These are phyloP conservation scores for Gillenia trifoliata DNA, from an alignment of 306 rosid species.

Conservation along the genomic window DNA sequence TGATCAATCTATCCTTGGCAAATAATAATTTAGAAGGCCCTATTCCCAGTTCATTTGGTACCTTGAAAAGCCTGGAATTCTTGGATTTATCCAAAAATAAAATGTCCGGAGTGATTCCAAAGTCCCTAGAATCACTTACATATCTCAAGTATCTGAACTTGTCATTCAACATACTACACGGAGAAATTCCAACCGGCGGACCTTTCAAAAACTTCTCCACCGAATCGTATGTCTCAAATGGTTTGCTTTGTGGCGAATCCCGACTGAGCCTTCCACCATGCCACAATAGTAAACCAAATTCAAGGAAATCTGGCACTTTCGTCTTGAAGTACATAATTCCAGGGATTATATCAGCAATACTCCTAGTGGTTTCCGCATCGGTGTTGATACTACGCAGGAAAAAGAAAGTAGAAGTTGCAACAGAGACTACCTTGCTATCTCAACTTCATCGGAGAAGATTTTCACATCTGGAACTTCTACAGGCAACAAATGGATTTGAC, in stretches of 20 bases:
- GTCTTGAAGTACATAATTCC: constrained; percentile 2
- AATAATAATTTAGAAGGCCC: neutral
- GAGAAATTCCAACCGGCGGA: constrained; percentile 28
- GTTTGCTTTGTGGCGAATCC: constrained; percentile 15
- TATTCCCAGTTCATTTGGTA: constrained; percentile 21
- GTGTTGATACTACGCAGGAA: neutral
- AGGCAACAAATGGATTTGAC: constrained; percentile 17
- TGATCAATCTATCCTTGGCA: neutral
- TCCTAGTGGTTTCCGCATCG: neutral
- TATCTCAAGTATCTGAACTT: neutral
- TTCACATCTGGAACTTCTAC: constrained; percentile 19
- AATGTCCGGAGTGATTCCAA: neutral
- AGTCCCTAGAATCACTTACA: neutral
- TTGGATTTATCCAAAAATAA: constrained; percentile 7
- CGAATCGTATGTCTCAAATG: constrained; percentile 23
- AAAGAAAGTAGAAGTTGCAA: neutral
- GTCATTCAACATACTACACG: constrained; percentile 6
- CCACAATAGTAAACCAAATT: neutral
- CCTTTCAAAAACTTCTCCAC: constrained; percentile 13
- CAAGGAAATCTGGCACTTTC: neutral
- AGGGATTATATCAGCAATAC: neutral
- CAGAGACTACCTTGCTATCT: neutral
- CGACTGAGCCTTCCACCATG: constrained; percentile 14
- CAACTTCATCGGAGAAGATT: constrained; percentile 16
- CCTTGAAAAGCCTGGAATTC: neutral